Conservation (phyloP, 2,329 filamentous ascomycete genomes). For the Fusarium torulosum region DNA sequence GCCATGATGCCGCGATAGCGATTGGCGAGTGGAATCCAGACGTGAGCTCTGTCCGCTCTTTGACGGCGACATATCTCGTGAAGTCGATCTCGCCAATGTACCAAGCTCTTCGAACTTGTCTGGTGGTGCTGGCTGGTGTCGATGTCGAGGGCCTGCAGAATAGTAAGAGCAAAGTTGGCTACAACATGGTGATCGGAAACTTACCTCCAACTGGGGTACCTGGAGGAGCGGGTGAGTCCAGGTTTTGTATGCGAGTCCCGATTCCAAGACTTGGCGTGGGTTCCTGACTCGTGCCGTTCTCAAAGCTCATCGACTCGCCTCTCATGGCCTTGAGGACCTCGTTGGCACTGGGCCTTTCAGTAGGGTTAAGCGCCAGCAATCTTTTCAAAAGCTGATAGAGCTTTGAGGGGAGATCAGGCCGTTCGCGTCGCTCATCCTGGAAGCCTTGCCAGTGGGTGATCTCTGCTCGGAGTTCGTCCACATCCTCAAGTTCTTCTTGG, state of each 20-base stretch:
- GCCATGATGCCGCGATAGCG: slow-evolving; percentile 34
- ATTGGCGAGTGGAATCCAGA: slow-evolving; percentile 27
- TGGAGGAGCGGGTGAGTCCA: slow-evolving; percentile 66
- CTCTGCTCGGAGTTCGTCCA: slow-evolving; percentile 85
- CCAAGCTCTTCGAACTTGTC: slow-evolving; percentile 48
- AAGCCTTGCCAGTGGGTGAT: slow-evolving; percentile 92
- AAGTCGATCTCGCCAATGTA: slow-evolving; percentile 30
- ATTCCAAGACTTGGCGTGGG: slow-evolving; percentile 57
- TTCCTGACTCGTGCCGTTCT: slow-evolving; percentile 56
- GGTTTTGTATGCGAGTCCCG: slow-evolving; percentile 64
- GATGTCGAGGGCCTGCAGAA: slow-evolving; percentile 49
- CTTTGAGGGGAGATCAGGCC: slow-evolving; percentile 86
- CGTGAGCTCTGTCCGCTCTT: slow-evolving; percentile 21
- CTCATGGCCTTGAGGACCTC: slow-evolving; percentile 86
- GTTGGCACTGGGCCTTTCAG: slow-evolving; percentile 82
- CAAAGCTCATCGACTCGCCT: slow-evolving; percentile 66
- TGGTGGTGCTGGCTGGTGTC: slow-evolving; percentile 35
- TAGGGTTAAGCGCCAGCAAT: slow-evolving; percentile 81
- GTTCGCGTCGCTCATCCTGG: slow-evolving; percentile 77
- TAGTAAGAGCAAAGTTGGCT: slow-evolving; percentile 50
- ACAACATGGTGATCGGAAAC: slow-evolving; percentile 19
- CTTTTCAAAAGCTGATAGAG: slow-evolving; percentile 87
- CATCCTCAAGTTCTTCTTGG: slow-evolving; percentile 91
- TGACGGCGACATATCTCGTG: slow-evolving; percentile 38
- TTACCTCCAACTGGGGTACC: slow-evolving; percentile 63